Base-by-base conservation (phyloP, 805 yeast genomes). In the Blastobotrys peoriensis region DNA sequence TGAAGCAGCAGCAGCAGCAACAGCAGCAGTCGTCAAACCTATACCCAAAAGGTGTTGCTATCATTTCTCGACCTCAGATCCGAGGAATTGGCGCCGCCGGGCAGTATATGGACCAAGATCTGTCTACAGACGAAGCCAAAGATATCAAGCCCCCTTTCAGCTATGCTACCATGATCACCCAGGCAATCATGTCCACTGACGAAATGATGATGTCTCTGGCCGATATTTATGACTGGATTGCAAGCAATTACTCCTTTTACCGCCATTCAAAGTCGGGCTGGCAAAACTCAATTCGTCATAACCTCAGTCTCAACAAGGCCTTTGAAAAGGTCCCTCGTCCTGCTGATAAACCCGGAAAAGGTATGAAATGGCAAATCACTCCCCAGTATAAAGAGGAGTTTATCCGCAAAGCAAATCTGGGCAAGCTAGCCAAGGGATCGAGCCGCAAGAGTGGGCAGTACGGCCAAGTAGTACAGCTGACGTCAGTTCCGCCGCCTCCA, bases 311-410 rank as follows among this genome's bases (percentile, higher is more conserved):
- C 48, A 93, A 93, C 66, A 93, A 91, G 69, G 98, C 98, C 13
- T 93, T 93, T 67, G 98, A 91, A 59, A 93, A 93, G 66, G 97
- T 91, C 18, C 96, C 98, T 34, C 75, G 99, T 58, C 78, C 85
- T 60, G 89, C 95, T 23, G 83, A 87, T 63, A 98, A 93, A 67
- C 97, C 98, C 0, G 98, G 99, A 15, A 93, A 93, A 64, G 98
- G 98, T 52, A 91, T 93, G 95, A 93, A 93, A 66, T 93, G 99
- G 99, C 94, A 88, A 67, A 89, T 93, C 47, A 79, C 88, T 51
- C 93, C 86, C 34, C 69, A 80, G 39, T 91, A 84, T 62, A 81
- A 83, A 57, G 81, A 80, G 37, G 98, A 93, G 52, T 89, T 89
- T 57, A 65, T 89, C 61, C 76, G 74, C 54, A 86, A 88, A 67